phyloP scores from a whole-genome alignment of 1,139 yeast species.

The Pichia sp. region DNA sequence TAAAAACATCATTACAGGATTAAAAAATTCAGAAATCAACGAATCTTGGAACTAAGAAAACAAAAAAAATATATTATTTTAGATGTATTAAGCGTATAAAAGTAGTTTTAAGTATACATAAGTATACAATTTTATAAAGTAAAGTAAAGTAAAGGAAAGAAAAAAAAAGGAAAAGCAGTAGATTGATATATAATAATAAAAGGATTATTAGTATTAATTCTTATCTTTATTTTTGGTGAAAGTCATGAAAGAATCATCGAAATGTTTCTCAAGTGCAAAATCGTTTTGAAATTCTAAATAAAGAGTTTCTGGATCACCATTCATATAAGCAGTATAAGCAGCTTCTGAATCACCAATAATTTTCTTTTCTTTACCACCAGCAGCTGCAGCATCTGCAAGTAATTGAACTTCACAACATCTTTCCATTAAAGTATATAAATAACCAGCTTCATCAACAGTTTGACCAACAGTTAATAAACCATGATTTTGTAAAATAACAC shows the following conservation, averaged over 20 bases:
- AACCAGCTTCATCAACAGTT: slow-evolving; percentile 82
- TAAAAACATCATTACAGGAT: no score
- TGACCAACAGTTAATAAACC: slow-evolving; percentile 72
- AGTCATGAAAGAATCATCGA: slow-evolving; percentile 23
- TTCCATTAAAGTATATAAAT: slow-evolving; percentile 61
- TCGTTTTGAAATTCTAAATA: slow-evolving; percentile 74
- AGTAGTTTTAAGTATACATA: no score
- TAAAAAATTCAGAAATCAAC: no score
- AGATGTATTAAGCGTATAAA: no score
- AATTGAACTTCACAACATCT: slow-evolving; percentile 67
- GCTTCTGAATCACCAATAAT: slow-evolving; percentile 62
- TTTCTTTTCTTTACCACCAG: slow-evolving; percentile 31
- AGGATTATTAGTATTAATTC: background rate
- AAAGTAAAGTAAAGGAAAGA: no score
- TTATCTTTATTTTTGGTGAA: slow-evolving; percentile 16
- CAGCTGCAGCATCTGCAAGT: slow-evolving; percentile 50
- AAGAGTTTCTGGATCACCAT: slow-evolving; percentile 61
- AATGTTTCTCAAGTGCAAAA: slow-evolving; percentile 37
- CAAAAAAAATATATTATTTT: no score
- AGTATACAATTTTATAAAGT: no score
- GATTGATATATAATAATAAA: background rate
- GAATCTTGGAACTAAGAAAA: no score
- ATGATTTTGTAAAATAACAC: slow-evolving; percentile 67
- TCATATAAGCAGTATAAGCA: slow-evolving; percentile 54
- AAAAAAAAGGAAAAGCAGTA: no score